These are phyloP conservation scores for Nicotiana undulata DNA, from an alignment of 257 asterid species.

Conservation along the genomic window DNA sequence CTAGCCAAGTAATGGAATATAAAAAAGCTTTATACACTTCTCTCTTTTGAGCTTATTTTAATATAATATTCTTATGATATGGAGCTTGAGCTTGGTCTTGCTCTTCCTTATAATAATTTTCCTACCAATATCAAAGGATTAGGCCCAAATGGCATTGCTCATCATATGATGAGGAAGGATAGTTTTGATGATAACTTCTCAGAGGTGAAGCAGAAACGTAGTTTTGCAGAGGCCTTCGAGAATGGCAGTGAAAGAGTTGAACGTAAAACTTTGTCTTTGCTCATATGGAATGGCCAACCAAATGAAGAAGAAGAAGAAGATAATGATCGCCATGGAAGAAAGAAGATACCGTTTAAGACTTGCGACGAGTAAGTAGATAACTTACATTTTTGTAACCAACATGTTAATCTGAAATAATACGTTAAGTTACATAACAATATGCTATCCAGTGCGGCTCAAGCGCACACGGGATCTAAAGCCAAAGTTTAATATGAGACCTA, in stretches of 20 bases:
- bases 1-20: neutral
- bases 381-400: too few relatives aligned
- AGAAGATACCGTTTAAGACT: neutral
- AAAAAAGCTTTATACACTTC: neutral
- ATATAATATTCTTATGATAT: conserved; percentile 1
- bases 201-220: neutral
- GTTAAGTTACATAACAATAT: too few relatives aligned
- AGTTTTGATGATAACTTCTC: neutral
- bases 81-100: conserved; percentile 67
- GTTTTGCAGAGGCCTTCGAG: conserved; percentile 19
- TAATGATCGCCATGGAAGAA: neutral
- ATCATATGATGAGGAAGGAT: neutral
- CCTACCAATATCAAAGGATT: conserved; percentile 12
- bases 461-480: too few relatives aligned
- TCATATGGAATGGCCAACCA: conserved; percentile 44
- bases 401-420: too few relatives aligned
- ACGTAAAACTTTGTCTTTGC: conserved; percentile 23
- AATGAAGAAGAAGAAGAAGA: conserved; percentile 21
- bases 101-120: conserved; percentile 20
- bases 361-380: conserved; percentile 19
- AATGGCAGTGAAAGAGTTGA: conserved; percentile 12
- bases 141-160: neutral
- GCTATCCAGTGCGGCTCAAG: too few relatives aligned
- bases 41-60: neutral
- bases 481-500: too few relatives aligned